Base-by-base conservation (phyloP, 306 rosid species). In the Ammopiptanthus mongolicus region DNA sequence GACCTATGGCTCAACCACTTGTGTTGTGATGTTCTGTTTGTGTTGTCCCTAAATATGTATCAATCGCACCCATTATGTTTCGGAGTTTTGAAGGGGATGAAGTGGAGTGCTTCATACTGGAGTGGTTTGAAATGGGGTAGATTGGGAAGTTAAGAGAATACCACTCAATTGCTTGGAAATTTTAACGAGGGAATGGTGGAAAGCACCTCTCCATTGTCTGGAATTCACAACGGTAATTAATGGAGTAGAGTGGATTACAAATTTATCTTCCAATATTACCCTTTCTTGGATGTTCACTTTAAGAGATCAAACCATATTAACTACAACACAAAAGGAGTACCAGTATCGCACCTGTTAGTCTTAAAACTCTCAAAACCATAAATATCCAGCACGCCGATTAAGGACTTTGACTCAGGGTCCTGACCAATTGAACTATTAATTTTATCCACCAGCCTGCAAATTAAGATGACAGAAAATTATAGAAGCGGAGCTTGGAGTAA, bases 301-400 rank as follows among this genome's bases (percentile, higher is more conserved):
- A 59, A 74, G 41, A 60, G 33, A 81, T 73, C 52, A 55, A 50
- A 69, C 80, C 66, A 62, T 47, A 68, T 71, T 78, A 75, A 79
- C 65, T 64, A 86, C 73, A 82, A 76, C 83, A 76, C 75, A 82
- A 82, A 88, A 82, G 82, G 84, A 72, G 59, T 74, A 81, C 79
- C 81, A 33, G 73, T 50, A 83, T 84, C 74, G 87, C 87, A 96
- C 99, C 99, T 96, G 98, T 96, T 96, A 69, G 96, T 92, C 89
- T 90, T 92, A 92, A 96, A 96, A 92, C 98, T 96, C 87, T 96
- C 99, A 82, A 96, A 96, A 80, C 99, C 99, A 81, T 96, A 96
- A 66, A 96, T 96, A 87, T 96, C 99, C 85, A 96, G 90, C 80
- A 96, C 99, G 0, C 99, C 99, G 67, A 96, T 96, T 77, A 96